Evolutionary conservation across 208 protist species (phyloP).

Genomic region (Naegleria lovaniensis): DNA sequence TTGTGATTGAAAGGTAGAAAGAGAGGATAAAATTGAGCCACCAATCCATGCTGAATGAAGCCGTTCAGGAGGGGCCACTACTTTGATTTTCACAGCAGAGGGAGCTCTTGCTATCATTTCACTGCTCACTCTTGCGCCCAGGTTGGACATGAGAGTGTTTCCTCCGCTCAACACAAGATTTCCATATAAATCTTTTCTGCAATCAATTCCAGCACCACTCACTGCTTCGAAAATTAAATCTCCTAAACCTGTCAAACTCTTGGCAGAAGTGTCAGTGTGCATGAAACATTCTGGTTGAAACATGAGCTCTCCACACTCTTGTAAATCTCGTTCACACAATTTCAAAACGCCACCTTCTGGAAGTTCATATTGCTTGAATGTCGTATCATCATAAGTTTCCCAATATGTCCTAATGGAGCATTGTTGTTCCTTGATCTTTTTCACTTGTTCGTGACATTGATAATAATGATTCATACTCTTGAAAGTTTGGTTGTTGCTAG

Average conservation of each 20-base stretch:
- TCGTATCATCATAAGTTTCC: background rate
- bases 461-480: constrained; percentile 87
- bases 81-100: constrained; percentile 89
- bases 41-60: constrained; percentile 96
- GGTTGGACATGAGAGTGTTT: constrained; percentile 88
- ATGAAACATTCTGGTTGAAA: constrained; percentile 83
- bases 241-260: constrained; percentile 85
- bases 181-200: constrained; percentile 86
- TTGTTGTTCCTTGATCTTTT: constrained; percentile 79
- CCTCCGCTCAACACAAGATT: constrained; percentile 91
- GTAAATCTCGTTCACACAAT: constrained; percentile 73
- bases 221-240: constrained; percentile 92
- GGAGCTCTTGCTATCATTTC: constrained; percentile 84
- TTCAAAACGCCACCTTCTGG: constrained; percentile 80
- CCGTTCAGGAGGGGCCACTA: constrained; percentile 87
- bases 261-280: constrained; percentile 83
- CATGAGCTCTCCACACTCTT: constrained; percentile 42
- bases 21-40: constrained; percentile 80
- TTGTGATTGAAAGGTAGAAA: constrained; percentile 72
- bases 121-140: constrained; percentile 90
- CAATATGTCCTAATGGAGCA: constrained; percentile 68
- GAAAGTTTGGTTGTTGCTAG: constrained; percentile 85
- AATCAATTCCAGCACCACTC: constrained; percentile 88
- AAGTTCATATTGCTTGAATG: constrained; percentile 63
- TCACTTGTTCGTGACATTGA: constrained; percentile 86